Percentiles rank a stretch among this genome's conserved stretches.
phyloP scores from a whole-genome alignment of 495 filamentous ascomycete genomes.

The Penicillium paxilli region DNA sequence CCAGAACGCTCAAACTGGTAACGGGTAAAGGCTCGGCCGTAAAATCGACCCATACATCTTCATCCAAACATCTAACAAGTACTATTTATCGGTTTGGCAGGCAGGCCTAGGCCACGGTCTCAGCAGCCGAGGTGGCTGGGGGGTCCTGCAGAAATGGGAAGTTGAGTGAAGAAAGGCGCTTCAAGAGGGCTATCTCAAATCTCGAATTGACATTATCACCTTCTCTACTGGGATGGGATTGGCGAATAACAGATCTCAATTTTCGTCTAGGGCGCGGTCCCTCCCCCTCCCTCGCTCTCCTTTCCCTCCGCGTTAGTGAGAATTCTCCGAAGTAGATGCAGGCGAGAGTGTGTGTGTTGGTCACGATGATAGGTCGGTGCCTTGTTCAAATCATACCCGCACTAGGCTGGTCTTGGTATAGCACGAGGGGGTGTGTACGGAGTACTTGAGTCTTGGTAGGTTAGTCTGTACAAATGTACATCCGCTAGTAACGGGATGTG shows the following conservation, averaged over 20 bases:
- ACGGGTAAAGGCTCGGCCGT: constrained; percentile 4
- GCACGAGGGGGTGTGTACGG: too few relatives aligned
- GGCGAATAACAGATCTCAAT: not conserved
- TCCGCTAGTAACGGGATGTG: not conserved
- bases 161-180: not conserved
- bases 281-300: too few relatives aligned
- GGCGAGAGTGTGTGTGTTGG: too few relatives aligned
- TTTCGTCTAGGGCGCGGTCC: not conserved
- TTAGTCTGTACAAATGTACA: too few relatives aligned
- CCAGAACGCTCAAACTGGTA: not conserved
- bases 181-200: too few relatives aligned
- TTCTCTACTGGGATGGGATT: not conserved
- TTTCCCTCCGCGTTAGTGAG: too few relatives aligned
- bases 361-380: too few relatives aligned
- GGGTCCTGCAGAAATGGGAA: not conserved
- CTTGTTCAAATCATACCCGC: too few relatives aligned
- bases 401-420: too few relatives aligned
- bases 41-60: not conserved
- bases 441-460: too few relatives aligned
- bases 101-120: not conserved
- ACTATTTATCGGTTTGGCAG: not conserved
- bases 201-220: not conserved
- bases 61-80: not conserved
- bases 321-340: too few relatives aligned
- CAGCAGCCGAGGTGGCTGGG: too few relatives aligned